Conservation (phyloP, 2,329 filamentous ascomycete genomes). For the Arthrobotrys sinensis region DNA sequence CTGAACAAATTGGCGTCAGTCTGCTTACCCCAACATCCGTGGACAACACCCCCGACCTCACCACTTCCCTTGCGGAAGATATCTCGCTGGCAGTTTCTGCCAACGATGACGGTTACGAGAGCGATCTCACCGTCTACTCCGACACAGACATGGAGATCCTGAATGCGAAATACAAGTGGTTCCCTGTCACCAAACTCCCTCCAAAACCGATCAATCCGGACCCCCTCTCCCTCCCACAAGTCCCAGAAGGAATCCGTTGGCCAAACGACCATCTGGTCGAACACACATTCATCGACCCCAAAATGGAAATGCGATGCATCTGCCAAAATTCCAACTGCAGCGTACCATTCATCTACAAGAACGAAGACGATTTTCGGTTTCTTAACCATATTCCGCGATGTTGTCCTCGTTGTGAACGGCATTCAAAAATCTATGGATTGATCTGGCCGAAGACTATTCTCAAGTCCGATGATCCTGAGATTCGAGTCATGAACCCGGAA, state of each 20-base stretch:
- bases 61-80: conserved; percentile 26
- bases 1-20: conserved; percentile 11
- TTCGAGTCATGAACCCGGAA: conserved; percentile 56
- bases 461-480: conserved; percentile 78
- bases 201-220: conserved; percentile 55
- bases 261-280: conserved; percentile 53
- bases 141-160: conserved; percentile 60
- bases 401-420: conserved; percentile 93
- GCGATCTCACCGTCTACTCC: conserved; percentile 54
- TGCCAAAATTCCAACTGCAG: conserved; percentile 54
- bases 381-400: conserved; percentile 78
- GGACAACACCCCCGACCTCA: conserved; percentile 18
- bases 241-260: conserved; percentile 50
- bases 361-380: conserved; percentile 57
- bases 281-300: conserved; percentile 52
- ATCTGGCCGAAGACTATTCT: conserved; percentile 95
- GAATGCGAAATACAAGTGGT: conserved; percentile 55
- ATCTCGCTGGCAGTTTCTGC: not conserved
- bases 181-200: conserved; percentile 21
- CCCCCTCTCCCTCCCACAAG: conserved; percentile 42
- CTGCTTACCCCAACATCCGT: conserved; percentile 18
- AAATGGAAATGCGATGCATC: conserved; percentile 54
- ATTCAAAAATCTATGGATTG: conserved; percentile 95
- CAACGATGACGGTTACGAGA: conserved; percentile 55
- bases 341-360: conserved; percentile 54